phyloP scores from a whole-genome alignment of 192 early-diverging fungal species.

The Backusella westeae region DNA sequence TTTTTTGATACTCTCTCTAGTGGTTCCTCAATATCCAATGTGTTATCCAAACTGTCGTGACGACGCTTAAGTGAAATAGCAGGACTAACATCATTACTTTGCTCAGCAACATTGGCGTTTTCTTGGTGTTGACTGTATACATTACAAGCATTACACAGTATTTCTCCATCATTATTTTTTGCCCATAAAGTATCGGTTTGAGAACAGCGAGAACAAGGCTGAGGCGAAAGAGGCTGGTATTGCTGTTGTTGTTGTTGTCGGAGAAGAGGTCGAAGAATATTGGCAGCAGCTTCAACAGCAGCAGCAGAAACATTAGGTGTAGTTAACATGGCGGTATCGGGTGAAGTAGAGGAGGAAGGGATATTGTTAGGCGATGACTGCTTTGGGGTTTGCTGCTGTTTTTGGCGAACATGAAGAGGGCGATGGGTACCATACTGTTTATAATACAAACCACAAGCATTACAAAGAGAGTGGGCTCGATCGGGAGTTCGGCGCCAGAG shows the following conservation, averaged over 20 bases:
- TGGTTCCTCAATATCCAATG: not conserved
- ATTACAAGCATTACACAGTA: conserved; percentile 77
- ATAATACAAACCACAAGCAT: conserved; percentile 94
- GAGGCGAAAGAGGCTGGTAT: not conserved
- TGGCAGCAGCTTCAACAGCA: conserved; percentile 12
- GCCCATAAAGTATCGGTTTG: conserved; percentile 77
- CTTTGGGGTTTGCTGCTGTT: conserved; percentile 14
- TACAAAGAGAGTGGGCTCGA: conserved; percentile 83
- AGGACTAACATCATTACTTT: not conserved
- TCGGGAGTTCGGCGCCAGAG: conserved; percentile 86
- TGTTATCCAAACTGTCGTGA: conserved; percentile 17
- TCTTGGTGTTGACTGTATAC: conserved; percentile 45
- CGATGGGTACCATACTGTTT: conserved; percentile 87
- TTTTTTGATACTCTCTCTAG: not conserved
- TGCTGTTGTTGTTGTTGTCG: not conserved
- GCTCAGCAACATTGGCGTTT: not conserved
- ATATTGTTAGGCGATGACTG: not conserved
- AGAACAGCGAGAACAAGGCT: conserved; percentile 64
- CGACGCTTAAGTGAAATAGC: conserved; percentile 38
- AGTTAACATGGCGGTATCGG: not conserved
- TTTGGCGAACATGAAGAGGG: conserved; percentile 51
- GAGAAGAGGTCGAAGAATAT: conserved; percentile 11
- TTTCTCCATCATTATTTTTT: conserved; percentile 66
- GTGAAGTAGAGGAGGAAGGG: conserved; percentile 12
- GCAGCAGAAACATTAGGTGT: conserved; percentile 12